phyloP scores from a whole-genome alignment of 805 yeast species.

The Saturnispora serradocipensis region DNA sequence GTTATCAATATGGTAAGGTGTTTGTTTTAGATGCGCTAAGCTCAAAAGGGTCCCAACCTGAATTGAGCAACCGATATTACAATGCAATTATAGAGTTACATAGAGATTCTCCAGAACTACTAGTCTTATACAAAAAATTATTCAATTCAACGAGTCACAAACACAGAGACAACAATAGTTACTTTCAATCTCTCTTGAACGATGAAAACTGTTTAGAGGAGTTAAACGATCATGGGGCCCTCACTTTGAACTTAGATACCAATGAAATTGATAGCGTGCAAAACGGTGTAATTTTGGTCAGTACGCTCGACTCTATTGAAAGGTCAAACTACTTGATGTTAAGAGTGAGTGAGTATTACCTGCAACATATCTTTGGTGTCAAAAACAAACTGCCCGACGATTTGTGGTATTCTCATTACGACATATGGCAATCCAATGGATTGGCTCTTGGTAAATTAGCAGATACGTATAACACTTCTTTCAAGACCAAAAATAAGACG shows the following conservation, averaged over 20 bases:
- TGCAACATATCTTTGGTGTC: slow-evolving; percentile 35
- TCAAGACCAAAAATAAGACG: slow-evolving; percentile 31
- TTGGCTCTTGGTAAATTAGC: slow-evolving; percentile 31
- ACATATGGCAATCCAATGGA: slow-evolving; percentile 42
- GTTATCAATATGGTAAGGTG: slow-evolving; percentile 40
- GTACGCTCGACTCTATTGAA: slow-evolving; percentile 40
- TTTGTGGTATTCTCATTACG: slow-evolving; percentile 32
- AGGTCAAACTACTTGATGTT: slow-evolving; percentile 42
- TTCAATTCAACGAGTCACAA: slow-evolving; percentile 24
- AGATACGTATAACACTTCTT: slow-evolving; percentile 29
- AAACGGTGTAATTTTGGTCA: slow-evolving; percentile 41
- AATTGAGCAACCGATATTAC: slow-evolving; percentile 32
- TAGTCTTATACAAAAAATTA: slow-evolving; percentile 27
- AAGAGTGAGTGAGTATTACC: slow-evolving; percentile 38
- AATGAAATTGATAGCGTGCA: slow-evolving; percentile 36
- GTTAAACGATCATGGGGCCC: slow-evolving; percentile 38
- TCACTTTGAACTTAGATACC: slow-evolving; percentile 32
- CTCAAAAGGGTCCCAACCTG: slow-evolving; percentile 34
- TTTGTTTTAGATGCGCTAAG: slow-evolving; percentile 42
- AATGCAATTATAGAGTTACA: slow-evolving; percentile 17
- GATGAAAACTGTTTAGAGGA: slow-evolving; percentile 18
- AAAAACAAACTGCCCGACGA: slow-evolving; percentile 27
- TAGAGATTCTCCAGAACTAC: slow-evolving; percentile 7
- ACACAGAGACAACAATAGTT: slow-evolving; percentile 25
- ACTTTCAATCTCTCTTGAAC: slow-evolving; percentile 16